These are phyloP conservation scores for Bjerkandera adusta DNA, from an alignment of 1,284 basidiomycete genomes.

Conservation along the genomic window DNA sequence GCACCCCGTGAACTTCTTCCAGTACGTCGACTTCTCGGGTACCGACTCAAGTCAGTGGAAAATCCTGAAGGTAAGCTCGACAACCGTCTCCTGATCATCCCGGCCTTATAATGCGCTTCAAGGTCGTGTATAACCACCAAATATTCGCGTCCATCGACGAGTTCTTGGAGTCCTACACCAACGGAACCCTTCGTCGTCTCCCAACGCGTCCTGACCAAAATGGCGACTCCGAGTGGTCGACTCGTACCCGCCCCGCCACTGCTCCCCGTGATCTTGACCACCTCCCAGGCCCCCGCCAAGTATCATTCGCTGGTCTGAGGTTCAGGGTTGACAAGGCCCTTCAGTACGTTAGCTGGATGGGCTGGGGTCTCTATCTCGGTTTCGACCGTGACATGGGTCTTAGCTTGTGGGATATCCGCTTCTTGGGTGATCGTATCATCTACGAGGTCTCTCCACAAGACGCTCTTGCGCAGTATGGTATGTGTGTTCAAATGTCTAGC, in stretches of 20 bases:
- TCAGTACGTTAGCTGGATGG: slow-evolving; percentile 66
- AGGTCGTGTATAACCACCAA: slow-evolving; percentile 61
- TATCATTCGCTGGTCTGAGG: slow-evolving; percentile 56
- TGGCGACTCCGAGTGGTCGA: slow-evolving; percentile 41
- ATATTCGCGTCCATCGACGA: slow-evolving; percentile 44
- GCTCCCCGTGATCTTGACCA: slow-evolving; percentile 54
- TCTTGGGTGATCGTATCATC: slow-evolving; percentile 58
- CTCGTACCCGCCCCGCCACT: slow-evolving; percentile 38
- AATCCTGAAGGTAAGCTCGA: slow-evolving; percentile 42
- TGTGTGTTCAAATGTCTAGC: slow-evolving; percentile 5
- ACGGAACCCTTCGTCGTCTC: slow-evolving; percentile 49
- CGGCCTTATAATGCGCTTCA: slow-evolving; percentile 3
- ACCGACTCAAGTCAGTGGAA: slow-evolving; percentile 53
- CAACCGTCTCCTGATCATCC: not conserved
- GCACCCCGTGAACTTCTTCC: slow-evolving; percentile 53
- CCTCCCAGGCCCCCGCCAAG: slow-evolving; percentile 57
- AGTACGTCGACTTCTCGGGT: slow-evolving; percentile 57
- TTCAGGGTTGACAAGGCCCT: slow-evolving; percentile 52
- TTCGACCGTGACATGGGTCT: slow-evolving; percentile 70
- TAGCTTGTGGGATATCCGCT: slow-evolving; percentile 63
- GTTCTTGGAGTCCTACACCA: slow-evolving; percentile 51
- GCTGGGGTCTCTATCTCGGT: slow-evolving; percentile 58
- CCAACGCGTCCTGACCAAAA: slow-evolving; percentile 32
- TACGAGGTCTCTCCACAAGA: slow-evolving; percentile 65
- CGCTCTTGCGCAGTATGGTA: slow-evolving; percentile 62